Percentiles rank a stretch among this genome's conserved stretches.
phyloP scores from a whole-genome alignment of 2,329 filamentous ascomycete species.

The Colletotrichum musae region DNA sequence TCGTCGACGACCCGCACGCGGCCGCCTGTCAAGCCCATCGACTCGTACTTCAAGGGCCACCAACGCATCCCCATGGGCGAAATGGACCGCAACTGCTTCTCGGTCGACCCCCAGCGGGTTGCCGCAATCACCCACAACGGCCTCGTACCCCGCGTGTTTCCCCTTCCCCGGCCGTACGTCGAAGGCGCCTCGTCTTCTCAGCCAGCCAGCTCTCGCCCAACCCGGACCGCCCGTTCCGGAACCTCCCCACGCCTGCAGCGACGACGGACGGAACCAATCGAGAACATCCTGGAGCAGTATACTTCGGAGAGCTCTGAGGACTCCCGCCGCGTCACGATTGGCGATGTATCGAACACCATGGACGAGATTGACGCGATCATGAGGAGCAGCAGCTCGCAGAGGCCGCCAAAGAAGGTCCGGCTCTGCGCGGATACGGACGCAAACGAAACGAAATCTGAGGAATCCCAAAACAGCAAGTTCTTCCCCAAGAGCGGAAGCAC shows the following conservation, averaged over 20 bases:
- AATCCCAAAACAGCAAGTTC: slow-evolving; percentile 67
- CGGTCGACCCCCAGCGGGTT: slow-evolving; percentile 64
- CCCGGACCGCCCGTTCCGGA: slow-evolving; percentile 43
- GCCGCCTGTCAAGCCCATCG: slow-evolving; percentile 65
- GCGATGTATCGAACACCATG: slow-evolving; percentile 23
- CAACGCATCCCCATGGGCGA: slow-evolving; percentile 71
- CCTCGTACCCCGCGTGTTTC: slow-evolving; percentile 69
- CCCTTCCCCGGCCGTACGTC: slow-evolving; percentile 71
- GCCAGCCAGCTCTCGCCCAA: slow-evolving; percentile 43
- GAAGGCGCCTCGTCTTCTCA: slow-evolving; percentile 48
- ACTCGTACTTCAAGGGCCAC: slow-evolving; percentile 66
- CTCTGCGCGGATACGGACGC: slow-evolving; percentile 62
- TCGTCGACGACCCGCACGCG: slow-evolving; percentile 42
- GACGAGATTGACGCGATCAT: slow-evolving; percentile 40
- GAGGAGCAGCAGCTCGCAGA: slow-evolving; percentile 32
- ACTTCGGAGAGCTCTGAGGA: slow-evolving; percentile 10
- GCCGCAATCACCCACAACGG: slow-evolving; percentile 65
- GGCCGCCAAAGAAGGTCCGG: slow-evolving; percentile 71
- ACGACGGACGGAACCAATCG: slow-evolving; percentile 67
- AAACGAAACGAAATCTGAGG: slow-evolving; percentile 49
- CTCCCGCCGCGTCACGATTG: slow-evolving; percentile 26
- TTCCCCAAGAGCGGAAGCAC: slow-evolving; percentile 56
- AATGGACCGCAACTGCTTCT: slow-evolving; percentile 75
- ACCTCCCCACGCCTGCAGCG: slow-evolving; percentile 60
- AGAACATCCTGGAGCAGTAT: slow-evolving; percentile 55